These are phyloP conservation scores for Lasiosphaeris hirsuta DNA, from an alignment of 495 filamentous ascomycete species.

Conservation along the genomic window DNA sequence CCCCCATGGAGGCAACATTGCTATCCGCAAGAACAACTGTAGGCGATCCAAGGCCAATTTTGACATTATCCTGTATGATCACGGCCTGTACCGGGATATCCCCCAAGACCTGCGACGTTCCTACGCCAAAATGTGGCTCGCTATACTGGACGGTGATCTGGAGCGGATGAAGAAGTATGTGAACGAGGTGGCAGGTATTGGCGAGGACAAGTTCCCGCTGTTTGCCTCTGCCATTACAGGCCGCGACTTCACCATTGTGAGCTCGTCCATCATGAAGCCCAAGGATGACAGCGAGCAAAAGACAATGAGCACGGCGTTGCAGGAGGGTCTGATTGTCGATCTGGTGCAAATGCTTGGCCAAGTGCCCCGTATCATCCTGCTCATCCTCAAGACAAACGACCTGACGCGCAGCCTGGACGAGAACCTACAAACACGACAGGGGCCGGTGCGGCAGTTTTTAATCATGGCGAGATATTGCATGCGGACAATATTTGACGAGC, in stretches of 20 bases:
- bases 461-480: slow-evolving; percentile 94
- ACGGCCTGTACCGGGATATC: slow-evolving; percentile 94
- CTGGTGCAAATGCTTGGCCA: slow-evolving; percentile 84
- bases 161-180: slow-evolving; percentile 82
- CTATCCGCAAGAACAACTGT: slow-evolving; percentile 68
- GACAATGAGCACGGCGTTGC: slow-evolving; percentile 73
- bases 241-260: slow-evolving; percentile 76
- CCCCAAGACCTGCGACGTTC: slow-evolving; percentile 70
- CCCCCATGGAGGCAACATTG: slow-evolving; percentile 95
- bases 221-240: slow-evolving; percentile 98
- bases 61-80: slow-evolving; percentile 97
- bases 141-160: slow-evolving; percentile 86
- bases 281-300: slow-evolving; percentile 74
- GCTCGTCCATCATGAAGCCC: slow-evolving; percentile 55
- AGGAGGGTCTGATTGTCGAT: slow-evolving; percentile 82
- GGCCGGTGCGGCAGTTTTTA: slow-evolving; percentile 83
- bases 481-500: slow-evolving; percentile 81
- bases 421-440: slow-evolving; percentile 83
- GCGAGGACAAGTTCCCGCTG: slow-evolving; percentile 87
- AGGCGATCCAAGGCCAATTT: slow-evolving; percentile 64
- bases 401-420: slow-evolving; percentile 93
- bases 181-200: slow-evolving; percentile 81
- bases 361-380: slow-evolving; percentile 85
- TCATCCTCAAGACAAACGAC: slow-evolving; percentile 98
- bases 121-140: slow-evolving; percentile 97